phyloP scores from a whole-genome alignment of 2,329 filamentous ascomycete genomes.

The Hypoxylon sp. region DNA sequence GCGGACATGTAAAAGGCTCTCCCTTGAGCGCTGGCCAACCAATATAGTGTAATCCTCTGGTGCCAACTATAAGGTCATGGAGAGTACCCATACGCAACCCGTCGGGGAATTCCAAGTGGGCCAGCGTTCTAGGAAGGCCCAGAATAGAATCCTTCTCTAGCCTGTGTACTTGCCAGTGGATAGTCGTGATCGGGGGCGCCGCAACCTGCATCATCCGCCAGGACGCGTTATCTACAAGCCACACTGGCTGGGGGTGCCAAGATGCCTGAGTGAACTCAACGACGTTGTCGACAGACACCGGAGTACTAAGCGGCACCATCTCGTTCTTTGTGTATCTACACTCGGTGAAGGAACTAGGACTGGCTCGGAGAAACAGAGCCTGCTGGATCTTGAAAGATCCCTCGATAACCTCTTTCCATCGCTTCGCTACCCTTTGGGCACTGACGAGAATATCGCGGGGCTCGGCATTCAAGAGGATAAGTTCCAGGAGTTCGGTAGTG shows the following conservation, averaged over 20 bases:
- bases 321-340: not conserved
- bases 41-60: not conserved
- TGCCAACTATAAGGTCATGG: slow-evolving; percentile 2
- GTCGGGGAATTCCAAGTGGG: slow-evolving; percentile 2
- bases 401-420: slow-evolving; percentile 11
- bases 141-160: too few relatives aligned
- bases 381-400: slow-evolving; percentile 13
- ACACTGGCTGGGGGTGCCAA: not conserved
- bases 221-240: slow-evolving; percentile 7
- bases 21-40: not conserved
- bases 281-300: not conserved
- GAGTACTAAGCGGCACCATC: not conserved
- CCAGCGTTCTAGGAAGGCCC: not conserved
- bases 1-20: not conserved
- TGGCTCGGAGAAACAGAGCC: not conserved
- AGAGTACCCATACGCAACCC: slow-evolving; percentile 7
- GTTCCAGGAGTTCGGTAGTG: slow-evolving; percentile 18
- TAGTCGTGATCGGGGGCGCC: slow-evolving; percentile 4
- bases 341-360: not conserved
- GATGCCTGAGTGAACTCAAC: not conserved
- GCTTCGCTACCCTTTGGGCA: slow-evolving; percentile 14
- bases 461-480: not conserved
- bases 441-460: slow-evolving; percentile 8
- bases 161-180: slow-evolving; percentile 4
- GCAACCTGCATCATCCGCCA: slow-evolving; percentile 20